phyloP scores from a whole-genome alignment of 495 filamentous ascomycete species.

The Podospora anserina region DNA sequence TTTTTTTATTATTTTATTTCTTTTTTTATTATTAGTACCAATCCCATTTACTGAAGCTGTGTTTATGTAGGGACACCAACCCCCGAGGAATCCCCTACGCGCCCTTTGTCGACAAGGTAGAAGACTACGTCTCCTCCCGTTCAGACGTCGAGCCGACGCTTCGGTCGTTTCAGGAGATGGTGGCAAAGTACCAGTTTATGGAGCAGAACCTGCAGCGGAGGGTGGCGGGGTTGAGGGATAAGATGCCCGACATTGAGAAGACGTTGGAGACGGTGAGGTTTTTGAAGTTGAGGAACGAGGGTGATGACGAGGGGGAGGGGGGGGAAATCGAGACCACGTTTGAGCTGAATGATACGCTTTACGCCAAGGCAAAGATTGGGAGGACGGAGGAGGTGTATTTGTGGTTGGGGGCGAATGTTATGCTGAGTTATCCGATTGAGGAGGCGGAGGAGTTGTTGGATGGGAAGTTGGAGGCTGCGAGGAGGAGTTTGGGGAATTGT shows the following conservation, averaged over 20 bases:
- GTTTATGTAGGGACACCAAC: slow-evolving; percentile 58
- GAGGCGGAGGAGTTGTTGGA: slow-evolving; percentile 79
- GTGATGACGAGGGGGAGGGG: slow-evolving; percentile 35
- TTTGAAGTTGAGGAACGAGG: slow-evolving; percentile 56
- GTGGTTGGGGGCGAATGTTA: slow-evolving; percentile 98
- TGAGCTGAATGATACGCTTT: slow-evolving; percentile 93
- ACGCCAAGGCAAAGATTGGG: slow-evolving; percentile 78
- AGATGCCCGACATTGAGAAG: slow-evolving; percentile 96
- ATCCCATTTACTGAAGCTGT: background rate
- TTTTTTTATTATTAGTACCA: background rate
- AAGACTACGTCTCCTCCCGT: slow-evolving; percentile 86
- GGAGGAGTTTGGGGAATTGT: slow-evolving; percentile 73
- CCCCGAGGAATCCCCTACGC: slow-evolving; percentile 90
- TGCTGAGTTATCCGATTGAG: slow-evolving; percentile 87
- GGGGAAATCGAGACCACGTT: slow-evolving; percentile 87
- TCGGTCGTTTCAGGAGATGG: slow-evolving; percentile 97
- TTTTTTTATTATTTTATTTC: background rate
- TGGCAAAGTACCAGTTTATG: slow-evolving; percentile 99
- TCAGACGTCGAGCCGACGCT: slow-evolving; percentile 86
- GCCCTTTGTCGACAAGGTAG: slow-evolving; percentile 93
- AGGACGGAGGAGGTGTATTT: slow-evolving; percentile 91
- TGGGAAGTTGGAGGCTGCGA: slow-evolving; percentile 75
- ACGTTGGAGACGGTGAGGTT: slow-evolving; percentile 93
- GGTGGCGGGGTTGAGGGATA: slow-evolving; percentile 80
- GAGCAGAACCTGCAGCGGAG: slow-evolving; percentile 85